A percentile compares a stretch with the other conserved stretches of the same genome.
These are phyloP conservation scores for Avicennia marina DNA, from an alignment of 257 asterid genomes.

Conservation along the genomic window DNA sequence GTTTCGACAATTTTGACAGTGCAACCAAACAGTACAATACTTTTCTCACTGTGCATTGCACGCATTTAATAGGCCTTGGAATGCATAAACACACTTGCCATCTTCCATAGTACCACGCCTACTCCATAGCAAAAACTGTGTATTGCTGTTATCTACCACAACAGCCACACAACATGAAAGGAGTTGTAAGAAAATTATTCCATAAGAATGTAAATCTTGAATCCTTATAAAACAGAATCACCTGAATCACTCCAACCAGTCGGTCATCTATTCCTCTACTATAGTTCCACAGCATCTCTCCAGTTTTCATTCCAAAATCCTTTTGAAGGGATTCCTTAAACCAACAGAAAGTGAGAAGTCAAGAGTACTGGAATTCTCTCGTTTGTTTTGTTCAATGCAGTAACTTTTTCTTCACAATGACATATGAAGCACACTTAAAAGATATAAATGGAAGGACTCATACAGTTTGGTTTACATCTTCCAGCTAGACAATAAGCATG, in stretches of 20 bases:
- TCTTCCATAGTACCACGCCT: neutral
- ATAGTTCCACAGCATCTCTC: constrained; percentile 90
- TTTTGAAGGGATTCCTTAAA: constrained; percentile 88
- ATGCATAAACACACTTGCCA: neutral
- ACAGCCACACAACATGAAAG: neutral
- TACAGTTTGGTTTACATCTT: neutral
- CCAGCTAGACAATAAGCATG: neutral
- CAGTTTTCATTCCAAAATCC: constrained; percentile 84
- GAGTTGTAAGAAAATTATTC: neutral
- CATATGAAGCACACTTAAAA: constrained; percentile 8
- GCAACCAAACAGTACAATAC: constrained; percentile 3
- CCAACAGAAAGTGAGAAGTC: constrained; percentile 19
- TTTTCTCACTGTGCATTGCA: neutral
- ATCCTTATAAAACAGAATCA: constrained; percentile 11
- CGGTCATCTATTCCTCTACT: constrained; percentile 87
- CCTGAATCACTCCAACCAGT: constrained; percentile 67
- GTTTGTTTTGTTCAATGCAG: too few species aligned
- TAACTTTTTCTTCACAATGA: neutral
- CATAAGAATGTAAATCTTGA: neutral
- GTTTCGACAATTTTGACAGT: neutral
- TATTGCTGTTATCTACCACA: too few species aligned
- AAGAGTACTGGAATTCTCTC: neutral
- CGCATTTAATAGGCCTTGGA: neutral
- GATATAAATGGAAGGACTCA: neutral
- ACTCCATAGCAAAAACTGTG: neutral